A percentile compares a stretch with the other conserved stretches of the same genome.
Conservation (phyloP, 495 filamentous ascomycete genomes). For the Paragyromitra xinjiangensis region DNA sequence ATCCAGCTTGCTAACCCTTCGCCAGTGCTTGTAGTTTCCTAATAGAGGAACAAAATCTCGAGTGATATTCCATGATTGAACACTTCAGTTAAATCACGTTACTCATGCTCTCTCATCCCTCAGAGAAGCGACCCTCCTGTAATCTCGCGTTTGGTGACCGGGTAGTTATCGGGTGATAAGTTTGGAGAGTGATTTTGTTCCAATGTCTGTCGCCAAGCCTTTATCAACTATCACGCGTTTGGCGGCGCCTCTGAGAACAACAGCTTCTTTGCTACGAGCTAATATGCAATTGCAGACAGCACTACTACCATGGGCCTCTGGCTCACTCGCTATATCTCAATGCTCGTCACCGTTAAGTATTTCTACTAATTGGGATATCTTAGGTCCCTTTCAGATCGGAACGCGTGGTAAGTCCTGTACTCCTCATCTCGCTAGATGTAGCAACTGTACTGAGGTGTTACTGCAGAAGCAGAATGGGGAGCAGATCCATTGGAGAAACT, state of each 20-base stretch:
- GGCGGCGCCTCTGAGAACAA: not conserved
- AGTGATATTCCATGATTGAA: not conserved
- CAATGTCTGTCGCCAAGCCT: not conserved
- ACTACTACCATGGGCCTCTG: slow-evolving; percentile 28
- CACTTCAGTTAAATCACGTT: no score
- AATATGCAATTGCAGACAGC: slow-evolving; percentile 32
- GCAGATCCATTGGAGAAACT: slow-evolving; percentile 67
- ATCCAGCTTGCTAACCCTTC: no score
- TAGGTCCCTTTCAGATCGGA: slow-evolving; percentile 70
- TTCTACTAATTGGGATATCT: slow-evolving; percentile 63
- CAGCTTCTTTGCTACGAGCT: not conserved
- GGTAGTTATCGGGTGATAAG: not conserved
- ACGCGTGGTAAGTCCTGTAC: slow-evolving; percentile 64
- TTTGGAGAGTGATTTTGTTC: not conserved
- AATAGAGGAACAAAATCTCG: not conserved
- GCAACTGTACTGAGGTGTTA: not conserved
- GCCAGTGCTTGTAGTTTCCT: no score
- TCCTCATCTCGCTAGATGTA: not conserved
- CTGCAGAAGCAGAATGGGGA: slow-evolving; percentile 68
- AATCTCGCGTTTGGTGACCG: no score
- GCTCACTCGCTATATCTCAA: slow-evolving; percentile 3
- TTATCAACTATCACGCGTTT: not conserved
- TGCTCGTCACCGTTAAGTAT: slow-evolving; percentile 32
- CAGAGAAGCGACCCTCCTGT: not conserved
- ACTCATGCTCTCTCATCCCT: not conserved